These are phyloP conservation scores for Cryptococcus floricola DNA, from an alignment of 1,284 basidiomycete genomes.

Conservation along the genomic window DNA sequence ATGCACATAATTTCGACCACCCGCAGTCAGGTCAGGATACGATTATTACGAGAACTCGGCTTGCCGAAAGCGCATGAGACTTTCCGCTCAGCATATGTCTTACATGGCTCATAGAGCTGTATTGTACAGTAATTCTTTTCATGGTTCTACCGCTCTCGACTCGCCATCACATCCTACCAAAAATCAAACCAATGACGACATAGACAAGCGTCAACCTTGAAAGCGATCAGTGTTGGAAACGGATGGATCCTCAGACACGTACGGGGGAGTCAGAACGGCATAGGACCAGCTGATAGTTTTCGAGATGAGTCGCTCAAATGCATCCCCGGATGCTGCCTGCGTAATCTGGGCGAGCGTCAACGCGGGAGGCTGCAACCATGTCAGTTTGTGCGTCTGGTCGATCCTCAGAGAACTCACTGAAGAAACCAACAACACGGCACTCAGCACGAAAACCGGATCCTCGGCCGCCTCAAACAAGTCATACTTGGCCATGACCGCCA, in stretches of 20 bases:
- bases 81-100: too few species aligned
- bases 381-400: not conserved
- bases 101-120: too few species aligned
- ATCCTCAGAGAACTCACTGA: conserved; percentile 45
- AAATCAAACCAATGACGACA: conserved; percentile 65
- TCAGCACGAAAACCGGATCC: conserved; percentile 55
- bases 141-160: too few species aligned
- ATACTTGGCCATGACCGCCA: conserved; percentile 61
- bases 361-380: conserved; percentile 46
- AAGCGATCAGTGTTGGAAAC: not conserved
- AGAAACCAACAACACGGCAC: conserved; percentile 69
- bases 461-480: conserved; percentile 56
- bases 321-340: conserved; percentile 77
- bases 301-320: conserved; percentile 80
- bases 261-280: conserved; percentile 70
- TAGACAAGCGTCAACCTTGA: conserved; percentile 61
- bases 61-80: too few species aligned
- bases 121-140: too few species aligned
- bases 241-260: conserved; percentile 47
- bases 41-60: too few species aligned
- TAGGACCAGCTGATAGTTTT: conserved; percentile 53
- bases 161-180: conserved; percentile 36
- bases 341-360: conserved; percentile 64
- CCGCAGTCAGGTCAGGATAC: too few species aligned
- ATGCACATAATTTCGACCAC: too few species aligned